These are phyloP conservation scores for Alloteropsis semialata DNA, from an alignment of 176 grass and related monocot species.

Conservation along the genomic window DNA sequence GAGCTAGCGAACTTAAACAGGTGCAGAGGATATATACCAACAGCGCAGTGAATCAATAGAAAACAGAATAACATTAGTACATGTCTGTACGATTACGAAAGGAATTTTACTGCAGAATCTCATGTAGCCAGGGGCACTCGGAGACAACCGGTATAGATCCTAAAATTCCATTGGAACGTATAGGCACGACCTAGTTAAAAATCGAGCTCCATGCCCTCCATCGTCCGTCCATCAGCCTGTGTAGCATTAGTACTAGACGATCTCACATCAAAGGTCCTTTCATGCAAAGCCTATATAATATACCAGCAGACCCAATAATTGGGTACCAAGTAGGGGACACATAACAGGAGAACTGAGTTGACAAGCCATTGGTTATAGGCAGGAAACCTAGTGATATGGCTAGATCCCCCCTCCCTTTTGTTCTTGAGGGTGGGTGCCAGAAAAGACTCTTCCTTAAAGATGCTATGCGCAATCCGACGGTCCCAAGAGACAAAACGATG, in stretches of 20 bases:
- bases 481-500: conserved; percentile 21
- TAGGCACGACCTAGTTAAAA: not conserved
- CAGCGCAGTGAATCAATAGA: not conserved
- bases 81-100: not conserved
- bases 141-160: not conserved
- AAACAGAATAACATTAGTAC: not conserved
- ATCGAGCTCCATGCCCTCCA: not conserved
- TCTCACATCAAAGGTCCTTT: not conserved
- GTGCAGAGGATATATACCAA: not conserved
- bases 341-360: not conserved
- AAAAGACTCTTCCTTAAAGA: conserved; percentile 18
- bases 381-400: not conserved
- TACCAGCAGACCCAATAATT: not conserved
- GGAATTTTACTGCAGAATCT: not conserved
- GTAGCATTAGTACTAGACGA: not conserved
- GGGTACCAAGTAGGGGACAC: not conserved
- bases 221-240: not conserved
- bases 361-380: conserved; percentile 26
- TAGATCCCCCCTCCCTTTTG: not conserved
- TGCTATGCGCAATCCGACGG: not conserved
- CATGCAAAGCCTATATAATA: not conserved
- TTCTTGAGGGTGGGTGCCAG: conserved; percentile 16
- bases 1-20: too few relatives aligned
- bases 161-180: not conserved
- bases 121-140: not conserved